phyloP scores from a whole-genome alignment of 2,329 filamentous ascomycete species.

The Tricladium varicosporioides region DNA sequence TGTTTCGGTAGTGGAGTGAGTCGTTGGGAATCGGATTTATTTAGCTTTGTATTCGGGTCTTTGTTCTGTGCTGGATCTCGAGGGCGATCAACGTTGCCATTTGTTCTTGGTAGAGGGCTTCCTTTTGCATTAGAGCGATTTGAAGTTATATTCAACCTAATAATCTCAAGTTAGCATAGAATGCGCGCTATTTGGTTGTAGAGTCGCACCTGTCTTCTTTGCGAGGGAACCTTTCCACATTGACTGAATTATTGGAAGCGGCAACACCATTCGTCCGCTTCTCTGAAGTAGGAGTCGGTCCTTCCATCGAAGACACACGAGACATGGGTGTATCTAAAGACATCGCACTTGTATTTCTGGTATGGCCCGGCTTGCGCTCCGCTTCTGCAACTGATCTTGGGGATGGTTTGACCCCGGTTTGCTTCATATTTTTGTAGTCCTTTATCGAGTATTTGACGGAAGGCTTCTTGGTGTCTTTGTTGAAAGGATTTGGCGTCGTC shows the following conservation, averaged over 20 bases:
- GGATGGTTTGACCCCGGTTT: constrained; percentile 27
- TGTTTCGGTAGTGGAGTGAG: constrained; percentile 21
- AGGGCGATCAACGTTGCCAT: constrained; percentile 18
- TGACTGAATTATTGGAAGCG: not conserved
- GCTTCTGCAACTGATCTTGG: constrained; percentile 16
- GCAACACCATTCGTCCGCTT: constrained; percentile 22
- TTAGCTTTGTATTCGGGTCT: constrained; percentile 5
- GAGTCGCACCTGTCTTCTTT: constrained; percentile 11
- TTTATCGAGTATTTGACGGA: constrained; percentile 31
- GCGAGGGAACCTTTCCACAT: constrained; percentile 6
- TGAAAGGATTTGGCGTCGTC: constrained; percentile 27
- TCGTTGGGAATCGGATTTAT: constrained; percentile 5
- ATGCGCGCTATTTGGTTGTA: not conserved
- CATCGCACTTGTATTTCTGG: constrained; percentile 21
- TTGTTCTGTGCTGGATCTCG: constrained; percentile 10
- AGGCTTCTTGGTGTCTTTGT: constrained; percentile 26
- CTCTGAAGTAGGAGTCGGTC: constrained; percentile 8
- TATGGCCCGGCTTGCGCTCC: constrained; percentile 14
- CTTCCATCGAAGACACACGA: constrained; percentile 25
- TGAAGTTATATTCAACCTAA: constrained; percentile 15
- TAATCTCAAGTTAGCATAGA: constrained; percentile 11
- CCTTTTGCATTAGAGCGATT: constrained; percentile 14
- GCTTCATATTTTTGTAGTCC: constrained; percentile 34
- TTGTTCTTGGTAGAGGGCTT: constrained; percentile 11
- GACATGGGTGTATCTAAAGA: constrained; percentile 24